phyloP scores from a whole-genome alignment of 202 grass and related monocot species.

The Dendrocalamus latiflorus region DNA sequence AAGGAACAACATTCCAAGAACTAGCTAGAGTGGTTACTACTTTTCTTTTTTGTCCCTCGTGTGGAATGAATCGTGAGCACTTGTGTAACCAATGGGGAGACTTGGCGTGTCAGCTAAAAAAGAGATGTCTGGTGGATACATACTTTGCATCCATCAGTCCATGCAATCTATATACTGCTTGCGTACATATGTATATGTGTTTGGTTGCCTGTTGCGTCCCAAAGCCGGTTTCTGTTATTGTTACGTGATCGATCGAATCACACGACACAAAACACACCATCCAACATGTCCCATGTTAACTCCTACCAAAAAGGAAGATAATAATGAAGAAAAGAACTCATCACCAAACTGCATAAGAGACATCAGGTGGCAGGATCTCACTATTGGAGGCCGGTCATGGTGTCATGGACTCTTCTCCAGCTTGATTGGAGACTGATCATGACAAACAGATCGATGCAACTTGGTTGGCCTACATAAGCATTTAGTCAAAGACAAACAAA shows the following conservation, averaged over 20 bases:
- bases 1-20: background rate
- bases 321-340: constrained; percentile 9
- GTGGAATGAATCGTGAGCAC: background rate
- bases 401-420: too few relatives aligned
- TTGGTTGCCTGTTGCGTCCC: background rate
- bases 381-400: too few relatives aligned
- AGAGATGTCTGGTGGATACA: background rate
- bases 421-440: background rate
- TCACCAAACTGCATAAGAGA: constrained; percentile 11
- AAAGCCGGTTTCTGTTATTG: background rate
- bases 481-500: background rate
- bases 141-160: background rate
- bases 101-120: background rate
- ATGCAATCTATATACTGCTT: background rate
- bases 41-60: background rate
- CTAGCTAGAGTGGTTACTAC: too few relatives aligned
- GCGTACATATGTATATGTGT: background rate
- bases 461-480: background rate
- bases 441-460: background rate
- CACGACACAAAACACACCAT: background rate
- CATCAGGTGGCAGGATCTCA: too few relatives aligned
- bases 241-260: background rate
- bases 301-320: background rate
- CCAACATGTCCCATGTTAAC: background rate
- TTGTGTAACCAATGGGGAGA: background rate